Base-by-base conservation (phyloP, 164 flowering plant genomes). In the Litsea cubeba region DNA sequence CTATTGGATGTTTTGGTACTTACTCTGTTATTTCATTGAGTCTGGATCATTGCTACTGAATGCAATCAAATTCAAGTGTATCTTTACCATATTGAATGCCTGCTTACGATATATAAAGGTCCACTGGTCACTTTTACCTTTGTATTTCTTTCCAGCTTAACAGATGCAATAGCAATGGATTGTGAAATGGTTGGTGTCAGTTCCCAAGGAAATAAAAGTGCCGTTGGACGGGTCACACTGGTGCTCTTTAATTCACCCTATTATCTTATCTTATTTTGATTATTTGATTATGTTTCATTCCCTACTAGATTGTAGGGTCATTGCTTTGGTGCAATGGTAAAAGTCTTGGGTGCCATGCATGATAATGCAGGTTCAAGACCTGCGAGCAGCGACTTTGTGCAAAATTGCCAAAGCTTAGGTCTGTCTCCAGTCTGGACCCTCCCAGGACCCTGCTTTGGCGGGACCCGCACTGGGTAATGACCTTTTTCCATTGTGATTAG, bases 151-250 rank as follows among this genome's bases (percentile, higher is more conserved):
- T 80, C 15, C 93, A 93, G 99, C 81, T 22, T 93, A 69, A 95
- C 96, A 67, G 83, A 91, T 79, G 90, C 35, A 60, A 72, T 95
- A 62, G 96, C 90, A 20, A 90, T 95, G 93, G 99, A 95, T 82
- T 95, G 99, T 75, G 99, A 95, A 85, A 95, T 95, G 99, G 99
- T 93, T 74, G 98, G 99, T 63, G 89, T 93, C 23, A 82, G 91
- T 74, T 68, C 82, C 23, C 76, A 80, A 72, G 98, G 98, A 75
- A 93, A 84, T 76, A 91, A 90, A 82, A 93, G 98, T 74, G 98
- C 99, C 25, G 96, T 95, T 82, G 99, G 92, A 70, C 82, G 96
- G 74, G 89, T 90, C 62, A 84, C 99, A 30, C 75, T 95, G 95
- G 99, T 95, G 90, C 66, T 63, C 28, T 4, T 75, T 66, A 12